These are phyloP conservation scores for Plasmodium vivax DNA, from an alignment of 169 alveolate genomes.

Conservation along the genomic window DNA sequence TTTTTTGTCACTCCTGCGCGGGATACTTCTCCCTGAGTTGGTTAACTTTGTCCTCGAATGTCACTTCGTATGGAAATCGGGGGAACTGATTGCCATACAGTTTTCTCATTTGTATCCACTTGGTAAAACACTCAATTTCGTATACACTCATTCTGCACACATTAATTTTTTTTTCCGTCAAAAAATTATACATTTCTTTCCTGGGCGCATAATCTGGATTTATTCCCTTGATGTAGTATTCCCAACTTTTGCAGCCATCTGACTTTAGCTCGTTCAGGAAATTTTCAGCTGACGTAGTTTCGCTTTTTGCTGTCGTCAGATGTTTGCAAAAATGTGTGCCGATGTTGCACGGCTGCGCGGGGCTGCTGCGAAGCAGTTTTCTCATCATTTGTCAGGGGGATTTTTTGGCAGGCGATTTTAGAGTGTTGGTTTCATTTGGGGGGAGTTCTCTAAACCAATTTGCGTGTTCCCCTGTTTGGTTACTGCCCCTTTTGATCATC, in stretches of 20 bases:
- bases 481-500: neutral
- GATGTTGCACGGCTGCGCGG: neutral
- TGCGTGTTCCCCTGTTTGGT: neutral
- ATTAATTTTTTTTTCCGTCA: slow-evolving; percentile 82
- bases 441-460: neutral
- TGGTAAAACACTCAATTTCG: slow-evolving; percentile 86
- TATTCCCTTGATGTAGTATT: slow-evolving; percentile 85
- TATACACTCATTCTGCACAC: slow-evolving; percentile 85
- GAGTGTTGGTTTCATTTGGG: neutral
- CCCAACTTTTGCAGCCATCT: slow-evolving; percentile 83
- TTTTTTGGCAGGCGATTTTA: neutral
- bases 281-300: slow-evolving; percentile 7
- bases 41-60: slow-evolving; percentile 84
- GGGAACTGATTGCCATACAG: slow-evolving; percentile 85
- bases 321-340: neutral
- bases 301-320: slow-evolving; percentile 8
- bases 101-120: slow-evolving; percentile 85
- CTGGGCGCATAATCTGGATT: slow-evolving; percentile 88
- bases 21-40: slow-evolving; percentile 82
- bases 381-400: slow-evolving; percentile 5
- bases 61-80: slow-evolving; percentile 85
- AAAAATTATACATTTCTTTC: slow-evolving; percentile 80
- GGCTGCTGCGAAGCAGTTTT: slow-evolving; percentile 5
- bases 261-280: slow-evolving; percentile 63
- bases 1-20: slow-evolving; percentile 55